A percentile compares a stretch with the other conserved stretches of the same genome.
phyloP scores from a whole-genome alignment of 148 eudicot genomes.

The Tetragonia tetragonoides region DNA sequence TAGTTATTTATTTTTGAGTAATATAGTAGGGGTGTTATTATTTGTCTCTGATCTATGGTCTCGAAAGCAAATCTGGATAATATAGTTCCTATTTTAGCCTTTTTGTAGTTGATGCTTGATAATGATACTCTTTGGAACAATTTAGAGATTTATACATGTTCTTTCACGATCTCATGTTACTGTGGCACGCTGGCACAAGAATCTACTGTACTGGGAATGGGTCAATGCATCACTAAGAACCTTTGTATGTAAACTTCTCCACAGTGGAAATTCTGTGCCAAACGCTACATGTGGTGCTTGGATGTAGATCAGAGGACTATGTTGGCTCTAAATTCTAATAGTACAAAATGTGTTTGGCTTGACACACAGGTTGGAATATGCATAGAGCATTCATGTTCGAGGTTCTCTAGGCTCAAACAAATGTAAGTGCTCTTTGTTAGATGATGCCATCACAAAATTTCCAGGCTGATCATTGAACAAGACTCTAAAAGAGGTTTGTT shows the following conservation, averaged over 20 bases:
- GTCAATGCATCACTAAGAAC: constrained; percentile 7
- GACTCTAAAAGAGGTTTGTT: too few species aligned
- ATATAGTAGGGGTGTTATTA: too few species aligned
- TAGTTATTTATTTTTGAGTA: too few species aligned
- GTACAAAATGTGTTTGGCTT: constrained; percentile 12
- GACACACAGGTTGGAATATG: constrained; percentile 11
- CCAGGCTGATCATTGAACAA: too few species aligned
- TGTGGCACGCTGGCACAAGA: background rate
- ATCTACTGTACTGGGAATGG: constrained; percentile 9
- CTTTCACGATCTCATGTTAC: constrained; percentile 6
- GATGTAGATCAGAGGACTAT: background rate
- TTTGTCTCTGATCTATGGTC: too few species aligned
- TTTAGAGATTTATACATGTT: constrained; percentile 12
- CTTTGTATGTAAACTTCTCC: constrained; percentile 15
- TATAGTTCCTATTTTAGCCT: constrained; percentile 2
- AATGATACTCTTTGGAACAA: constrained; percentile 15
- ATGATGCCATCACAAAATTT: too few species aligned
- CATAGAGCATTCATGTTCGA: background rate
- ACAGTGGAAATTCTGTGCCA: constrained; percentile 3
- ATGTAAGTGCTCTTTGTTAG: constrained; percentile 16
- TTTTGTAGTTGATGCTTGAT: constrained; percentile 18
- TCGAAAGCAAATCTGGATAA: constrained; percentile 42
- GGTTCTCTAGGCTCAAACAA: constrained; percentile 12
- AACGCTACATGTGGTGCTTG: background rate
- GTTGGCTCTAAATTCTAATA: constrained; percentile 18